phyloP scores from a whole-genome alignment of 2,329 filamentous ascomycete species.

The Mollisiaceae sp. region DNA sequence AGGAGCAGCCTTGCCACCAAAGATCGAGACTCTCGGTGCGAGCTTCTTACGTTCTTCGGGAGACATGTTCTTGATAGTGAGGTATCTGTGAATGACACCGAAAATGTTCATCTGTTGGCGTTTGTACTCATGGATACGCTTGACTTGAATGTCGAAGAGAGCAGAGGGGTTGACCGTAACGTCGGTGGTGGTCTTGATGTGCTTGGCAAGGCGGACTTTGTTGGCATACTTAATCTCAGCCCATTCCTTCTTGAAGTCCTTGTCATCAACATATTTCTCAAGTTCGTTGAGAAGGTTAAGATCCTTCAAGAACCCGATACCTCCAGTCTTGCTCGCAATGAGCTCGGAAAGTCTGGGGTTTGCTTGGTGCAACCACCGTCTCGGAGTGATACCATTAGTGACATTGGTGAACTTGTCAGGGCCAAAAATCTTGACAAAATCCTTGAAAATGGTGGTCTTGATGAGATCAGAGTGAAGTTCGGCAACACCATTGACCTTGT shows the following conservation, averaged over 20 bases:
- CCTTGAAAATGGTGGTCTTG: constrained; percentile 99
- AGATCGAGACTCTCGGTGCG: constrained; percentile 88
- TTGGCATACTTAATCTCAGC: constrained; percentile 95
- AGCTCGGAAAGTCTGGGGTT: constrained; percentile 91
- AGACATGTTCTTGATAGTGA: constrained; percentile 84
- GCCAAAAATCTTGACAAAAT: constrained; percentile 94
- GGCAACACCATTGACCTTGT: constrained; percentile 98
- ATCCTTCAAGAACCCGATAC: constrained; percentile 86
- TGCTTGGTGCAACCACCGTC: constrained; percentile 96
- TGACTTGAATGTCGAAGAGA: constrained; percentile 96
- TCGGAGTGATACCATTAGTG: constrained; percentile 95
- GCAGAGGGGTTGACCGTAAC: constrained; percentile 85
- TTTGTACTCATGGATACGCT: constrained; percentile 99
- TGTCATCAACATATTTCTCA: constrained; percentile 83
- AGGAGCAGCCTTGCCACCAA: constrained; percentile 95
- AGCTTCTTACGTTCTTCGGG: constrained; percentile 86
- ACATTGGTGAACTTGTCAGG: constrained; percentile 98
- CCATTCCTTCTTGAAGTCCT: constrained; percentile 92
- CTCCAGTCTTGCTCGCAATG: constrained; percentile 87
- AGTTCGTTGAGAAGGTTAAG: constrained; percentile 85
- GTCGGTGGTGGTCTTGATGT: constrained; percentile 82
- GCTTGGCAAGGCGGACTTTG: constrained; percentile 89
- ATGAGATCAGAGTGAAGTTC: constrained; percentile 98
- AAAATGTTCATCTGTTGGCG: constrained; percentile 99
- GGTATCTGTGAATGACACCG: constrained; percentile 92